phyloP scores from a whole-genome alignment of 2,329 filamentous ascomycete species.

The Sporothrix pallida region DNA sequence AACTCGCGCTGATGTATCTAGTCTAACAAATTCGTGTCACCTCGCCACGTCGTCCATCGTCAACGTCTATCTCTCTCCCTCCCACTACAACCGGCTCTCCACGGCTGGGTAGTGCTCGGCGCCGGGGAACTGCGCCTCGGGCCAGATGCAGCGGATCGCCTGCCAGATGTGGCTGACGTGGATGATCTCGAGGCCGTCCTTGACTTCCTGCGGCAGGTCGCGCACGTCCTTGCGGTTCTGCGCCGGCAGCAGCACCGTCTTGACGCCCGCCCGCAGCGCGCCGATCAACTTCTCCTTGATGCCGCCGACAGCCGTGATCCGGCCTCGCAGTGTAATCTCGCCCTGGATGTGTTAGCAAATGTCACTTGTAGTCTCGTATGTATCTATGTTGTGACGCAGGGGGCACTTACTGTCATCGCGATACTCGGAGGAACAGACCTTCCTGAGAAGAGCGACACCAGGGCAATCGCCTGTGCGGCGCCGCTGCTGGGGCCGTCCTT shows the following conservation, averaged over 20 bases:
- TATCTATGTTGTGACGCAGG: conserved; percentile 9
- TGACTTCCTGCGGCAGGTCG: conserved; percentile 89
- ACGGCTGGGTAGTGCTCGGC: conserved; percentile 69
- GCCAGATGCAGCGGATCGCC: conserved; percentile 89
- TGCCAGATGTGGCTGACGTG: conserved; percentile 96
- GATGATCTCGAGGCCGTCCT: conserved; percentile 83
- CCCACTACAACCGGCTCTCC: conserved; percentile 80
- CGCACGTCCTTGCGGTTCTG: conserved; percentile 91
- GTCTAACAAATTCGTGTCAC: conserved; percentile 22
- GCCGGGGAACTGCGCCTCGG: conserved; percentile 82
- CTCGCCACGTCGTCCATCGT: not conserved
- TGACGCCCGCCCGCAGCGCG: conserved; percentile 88
- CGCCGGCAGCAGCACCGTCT: conserved; percentile 86
- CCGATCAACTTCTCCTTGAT: conserved; percentile 99
- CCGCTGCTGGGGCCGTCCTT: conserved; percentile 90
- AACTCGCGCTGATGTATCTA: conserved; percentile 17
- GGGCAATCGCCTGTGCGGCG: conserved; percentile 89
- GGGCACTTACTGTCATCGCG: conserved; percentile 80
- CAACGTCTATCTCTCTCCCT: not conserved
- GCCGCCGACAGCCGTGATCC: conserved; percentile 91
- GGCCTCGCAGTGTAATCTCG: conserved; percentile 79
- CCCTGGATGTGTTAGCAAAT: conserved; percentile 52
- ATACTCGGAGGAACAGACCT: conserved; percentile 87
- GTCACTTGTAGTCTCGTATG: not conserved
- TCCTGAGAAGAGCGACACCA: conserved; percentile 87